Percentiles rank a stretch among this genome's conserved stretches.
These are phyloP conservation scores for Pyrus hybrid DNA, from an alignment of 331 rosid genomes.

Conservation along the genomic window DNA sequence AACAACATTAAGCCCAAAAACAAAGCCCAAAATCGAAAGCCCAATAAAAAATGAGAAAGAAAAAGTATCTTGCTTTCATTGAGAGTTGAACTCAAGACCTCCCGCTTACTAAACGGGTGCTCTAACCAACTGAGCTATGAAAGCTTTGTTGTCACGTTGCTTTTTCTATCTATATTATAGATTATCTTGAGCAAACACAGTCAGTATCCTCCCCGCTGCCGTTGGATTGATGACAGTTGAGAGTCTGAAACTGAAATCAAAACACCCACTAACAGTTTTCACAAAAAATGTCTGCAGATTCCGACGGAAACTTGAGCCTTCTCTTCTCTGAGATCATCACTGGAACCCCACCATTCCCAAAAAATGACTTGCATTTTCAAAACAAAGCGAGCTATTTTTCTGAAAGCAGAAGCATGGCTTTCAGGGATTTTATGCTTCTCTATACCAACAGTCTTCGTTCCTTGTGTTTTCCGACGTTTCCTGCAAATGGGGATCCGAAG, in stretches of 20 bases:
- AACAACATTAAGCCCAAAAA: no score
- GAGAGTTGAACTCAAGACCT: constrained; percentile 84
- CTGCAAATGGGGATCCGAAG: not conserved
- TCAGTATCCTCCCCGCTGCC: no score
- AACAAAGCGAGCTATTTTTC: not conserved
- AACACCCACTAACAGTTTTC: no score
- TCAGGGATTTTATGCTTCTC: not conserved
- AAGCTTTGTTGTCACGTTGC: no score
- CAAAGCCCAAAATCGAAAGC: no score
- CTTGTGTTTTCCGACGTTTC: not conserved
- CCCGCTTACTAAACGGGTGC: constrained; percentile 80
- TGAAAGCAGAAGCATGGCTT: not conserved
- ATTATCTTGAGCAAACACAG: no score
- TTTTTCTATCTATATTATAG: no score
- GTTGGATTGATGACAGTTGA: no score
- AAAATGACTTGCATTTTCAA: not conserved
- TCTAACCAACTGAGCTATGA: constrained; percentile 39
- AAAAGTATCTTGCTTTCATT: constrained; percentile 18
- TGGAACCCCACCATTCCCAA: not conserved
- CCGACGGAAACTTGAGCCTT: not conserved
- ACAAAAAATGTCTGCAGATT: not conserved
- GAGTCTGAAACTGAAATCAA: no score
- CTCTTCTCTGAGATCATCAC: not conserved
- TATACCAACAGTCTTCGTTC: not conserved
- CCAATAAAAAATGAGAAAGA: no score